phyloP scores from a whole-genome alignment of 2,329 filamentous ascomycete genomes.

The Stagonosporopsis vannaccii region DNA sequence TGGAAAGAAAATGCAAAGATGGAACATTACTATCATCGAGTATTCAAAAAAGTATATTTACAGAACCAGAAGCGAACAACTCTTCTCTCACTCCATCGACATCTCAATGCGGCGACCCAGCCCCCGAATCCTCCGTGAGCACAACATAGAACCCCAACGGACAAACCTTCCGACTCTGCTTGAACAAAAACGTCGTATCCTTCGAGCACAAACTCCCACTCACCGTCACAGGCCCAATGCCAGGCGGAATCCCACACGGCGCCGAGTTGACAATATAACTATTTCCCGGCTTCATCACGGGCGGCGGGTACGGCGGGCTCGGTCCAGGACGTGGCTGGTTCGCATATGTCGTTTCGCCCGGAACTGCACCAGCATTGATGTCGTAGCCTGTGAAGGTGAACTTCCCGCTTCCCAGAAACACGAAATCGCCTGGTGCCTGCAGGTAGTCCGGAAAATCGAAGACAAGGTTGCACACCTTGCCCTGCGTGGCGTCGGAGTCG shows the following conservation, averaged over 20 bases:
- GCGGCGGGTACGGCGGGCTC: conserved; percentile 29
- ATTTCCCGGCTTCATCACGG: conserved; percentile 31
- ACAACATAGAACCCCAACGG: conserved; percentile 39
- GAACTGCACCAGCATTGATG: conserved; percentile 28
- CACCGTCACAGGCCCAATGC: conserved; percentile 28
- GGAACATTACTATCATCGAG: too few relatives aligned
- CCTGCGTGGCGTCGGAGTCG: conserved; percentile 25
- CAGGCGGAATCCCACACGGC: conserved; percentile 31
- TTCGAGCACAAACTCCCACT: conserved; percentile 31
- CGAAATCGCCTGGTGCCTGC: conserved; percentile 25
- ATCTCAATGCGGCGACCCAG: background rate
- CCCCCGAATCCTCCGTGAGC: conserved; percentile 22
- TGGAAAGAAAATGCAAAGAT: too few relatives aligned
- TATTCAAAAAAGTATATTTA: background rate
- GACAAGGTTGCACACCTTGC: conserved; percentile 41
- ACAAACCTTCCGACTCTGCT: conserved; percentile 30
- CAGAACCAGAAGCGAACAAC: background rate
- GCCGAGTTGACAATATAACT: conserved; percentile 33
- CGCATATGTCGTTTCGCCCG: conserved; percentile 32
- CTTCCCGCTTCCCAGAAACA: conserved; percentile 26
- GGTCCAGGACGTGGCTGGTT: conserved; percentile 29
- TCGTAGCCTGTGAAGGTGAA: conserved; percentile 37
- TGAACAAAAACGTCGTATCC: conserved; percentile 32
- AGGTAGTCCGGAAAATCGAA: conserved; percentile 35
- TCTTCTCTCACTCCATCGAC: background rate